Evolutionary conservation across 192 early-diverging fungal species (phyloP).

Genomic region (Umbelopsis isabellina): DNA sequence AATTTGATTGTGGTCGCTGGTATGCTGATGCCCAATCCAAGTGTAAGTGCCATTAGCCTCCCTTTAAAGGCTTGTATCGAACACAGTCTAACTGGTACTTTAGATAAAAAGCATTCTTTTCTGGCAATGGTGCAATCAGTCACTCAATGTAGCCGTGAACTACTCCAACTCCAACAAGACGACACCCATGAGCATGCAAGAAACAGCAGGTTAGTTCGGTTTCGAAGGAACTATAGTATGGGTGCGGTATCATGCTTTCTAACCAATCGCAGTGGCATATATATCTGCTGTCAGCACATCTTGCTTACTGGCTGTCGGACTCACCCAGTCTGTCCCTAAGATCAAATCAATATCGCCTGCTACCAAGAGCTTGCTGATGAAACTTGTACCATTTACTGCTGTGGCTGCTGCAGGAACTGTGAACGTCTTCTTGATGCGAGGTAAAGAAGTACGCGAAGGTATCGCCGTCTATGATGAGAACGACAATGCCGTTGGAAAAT

Average conservation of each 20-base stretch:
- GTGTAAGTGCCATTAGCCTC: conserved; percentile 41
- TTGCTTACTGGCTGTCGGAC: conserved; percentile 72
- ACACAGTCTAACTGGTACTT: not conserved
- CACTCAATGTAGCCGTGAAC: conserved; percentile 85
- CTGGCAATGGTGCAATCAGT: conserved; percentile 86
- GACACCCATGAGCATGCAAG: conserved; percentile 69
- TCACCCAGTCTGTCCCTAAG: conserved; percentile 67
- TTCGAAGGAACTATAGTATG: not conserved
- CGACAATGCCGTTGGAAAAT: conserved; percentile 69
- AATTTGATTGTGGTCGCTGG: conserved; percentile 82
- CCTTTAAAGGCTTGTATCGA: not conserved
- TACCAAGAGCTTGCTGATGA: conserved; percentile 44
- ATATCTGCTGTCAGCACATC: conserved; percentile 76
- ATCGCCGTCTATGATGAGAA: conserved; percentile 71
- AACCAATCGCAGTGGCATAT: conserved; percentile 64
- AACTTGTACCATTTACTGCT: conserved; percentile 74
- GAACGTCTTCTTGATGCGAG: conserved; percentile 85
- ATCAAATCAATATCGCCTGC: conserved; percentile 49
- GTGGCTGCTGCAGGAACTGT: conserved; percentile 82
- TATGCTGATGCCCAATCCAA: conserved; percentile 84
- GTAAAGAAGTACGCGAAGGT: conserved; percentile 80
- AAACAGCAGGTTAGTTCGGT: conserved; percentile 63
- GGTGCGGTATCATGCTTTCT: not conserved
- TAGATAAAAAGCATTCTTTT: conserved; percentile 63
- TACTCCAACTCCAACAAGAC: conserved; percentile 86